Evolutionary conservation across 1,284 basidiomycete species (phyloP).

Genomic region (Lignosus rhinocerotis): DNA sequence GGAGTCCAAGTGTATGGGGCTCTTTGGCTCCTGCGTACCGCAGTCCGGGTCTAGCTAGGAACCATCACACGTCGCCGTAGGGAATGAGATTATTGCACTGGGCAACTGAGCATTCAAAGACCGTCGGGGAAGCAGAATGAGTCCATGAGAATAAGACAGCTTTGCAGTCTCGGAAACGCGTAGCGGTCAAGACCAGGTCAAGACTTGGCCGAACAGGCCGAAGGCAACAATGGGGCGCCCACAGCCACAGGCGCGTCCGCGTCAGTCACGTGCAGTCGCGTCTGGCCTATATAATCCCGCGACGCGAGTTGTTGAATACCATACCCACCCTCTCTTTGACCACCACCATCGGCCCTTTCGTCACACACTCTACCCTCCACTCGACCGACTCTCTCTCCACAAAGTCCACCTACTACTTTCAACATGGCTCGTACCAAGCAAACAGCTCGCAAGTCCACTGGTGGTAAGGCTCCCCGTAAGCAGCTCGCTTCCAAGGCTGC

Average conservation of each 20-base stretch:
- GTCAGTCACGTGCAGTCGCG: slow-evolving; percentile 27
- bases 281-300: slow-evolving; percentile 25
- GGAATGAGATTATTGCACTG: no score
- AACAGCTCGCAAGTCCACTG: slow-evolving; percentile 86
- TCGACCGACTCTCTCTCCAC: slow-evolving; percentile 4
- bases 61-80: no score
- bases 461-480: slow-evolving; percentile 89
- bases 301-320: slow-evolving; percentile 28
- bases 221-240: slow-evolving; percentile 9
- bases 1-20: no score
- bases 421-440: slow-evolving; percentile 68
- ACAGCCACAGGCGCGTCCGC: slow-evolving; percentile 29
- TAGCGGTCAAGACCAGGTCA: background rate
- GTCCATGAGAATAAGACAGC: no score
- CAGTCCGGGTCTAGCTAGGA: no score
- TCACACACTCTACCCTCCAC: slow-evolving; percentile 11
- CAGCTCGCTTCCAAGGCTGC: slow-evolving; percentile 86
- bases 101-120: background rate
- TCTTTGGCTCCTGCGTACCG: no score
- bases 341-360: slow-evolving; percentile 17
- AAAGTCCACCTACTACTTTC: slow-evolving; percentile 9
- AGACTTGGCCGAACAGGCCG: no score
- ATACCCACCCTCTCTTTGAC: slow-evolving; percentile 22
- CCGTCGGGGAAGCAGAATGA: no score
- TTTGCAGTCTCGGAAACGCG: no score